Conservation (phyloP, 768 basidiomycete genomes). For the Boletellus ananiceps region DNA sequence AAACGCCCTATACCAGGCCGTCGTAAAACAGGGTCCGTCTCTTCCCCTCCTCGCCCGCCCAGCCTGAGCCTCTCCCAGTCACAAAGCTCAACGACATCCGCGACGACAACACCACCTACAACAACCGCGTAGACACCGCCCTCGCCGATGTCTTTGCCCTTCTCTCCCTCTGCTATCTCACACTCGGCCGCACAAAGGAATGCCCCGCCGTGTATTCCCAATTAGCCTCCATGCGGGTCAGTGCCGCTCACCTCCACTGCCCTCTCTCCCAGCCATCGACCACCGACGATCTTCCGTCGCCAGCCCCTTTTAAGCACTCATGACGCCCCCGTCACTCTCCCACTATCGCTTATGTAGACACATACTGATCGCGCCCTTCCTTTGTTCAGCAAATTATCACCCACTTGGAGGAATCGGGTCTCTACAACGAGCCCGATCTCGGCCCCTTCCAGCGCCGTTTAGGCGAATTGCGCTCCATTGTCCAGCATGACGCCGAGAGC, state of each 20-base stretch:
- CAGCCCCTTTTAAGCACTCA: too few relatives aligned
- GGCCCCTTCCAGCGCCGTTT: slow-evolving; percentile 82
- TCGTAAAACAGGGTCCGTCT: slow-evolving; percentile 84
- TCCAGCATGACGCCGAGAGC: slow-evolving; percentile 75
- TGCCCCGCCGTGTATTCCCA: slow-evolving; percentile 95
- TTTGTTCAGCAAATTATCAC: slow-evolving; percentile 79
- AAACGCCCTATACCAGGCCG: slow-evolving; percentile 84
- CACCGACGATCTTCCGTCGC: too few relatives aligned
- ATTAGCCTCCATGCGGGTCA: slow-evolving; percentile 91
- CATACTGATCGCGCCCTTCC: slow-evolving; percentile 23
- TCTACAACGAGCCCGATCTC: slow-evolving; percentile 90
- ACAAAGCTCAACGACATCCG: slow-evolving; percentile 90
- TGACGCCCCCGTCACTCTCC: slow-evolving; percentile 9
- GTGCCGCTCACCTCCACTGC: slow-evolving; percentile 32
- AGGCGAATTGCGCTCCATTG: slow-evolving; percentile 76
- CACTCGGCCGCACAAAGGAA: slow-evolving; percentile 93
- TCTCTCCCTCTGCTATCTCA: slow-evolving; percentile 94
- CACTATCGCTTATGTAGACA: slow-evolving; percentile 17
- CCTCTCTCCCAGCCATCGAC: slow-evolving; percentile 7
- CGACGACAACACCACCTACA: slow-evolving; percentile 66
- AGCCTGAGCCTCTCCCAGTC: slow-evolving; percentile 42
- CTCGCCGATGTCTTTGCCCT: slow-evolving; percentile 95
- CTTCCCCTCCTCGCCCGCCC: neutral
- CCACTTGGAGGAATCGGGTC: slow-evolving; percentile 93
- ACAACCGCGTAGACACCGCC: slow-evolving; percentile 91